Conservation (phyloP, 2,329 filamentous ascomycete species). For the Sclerotinia spermophila region DNA sequence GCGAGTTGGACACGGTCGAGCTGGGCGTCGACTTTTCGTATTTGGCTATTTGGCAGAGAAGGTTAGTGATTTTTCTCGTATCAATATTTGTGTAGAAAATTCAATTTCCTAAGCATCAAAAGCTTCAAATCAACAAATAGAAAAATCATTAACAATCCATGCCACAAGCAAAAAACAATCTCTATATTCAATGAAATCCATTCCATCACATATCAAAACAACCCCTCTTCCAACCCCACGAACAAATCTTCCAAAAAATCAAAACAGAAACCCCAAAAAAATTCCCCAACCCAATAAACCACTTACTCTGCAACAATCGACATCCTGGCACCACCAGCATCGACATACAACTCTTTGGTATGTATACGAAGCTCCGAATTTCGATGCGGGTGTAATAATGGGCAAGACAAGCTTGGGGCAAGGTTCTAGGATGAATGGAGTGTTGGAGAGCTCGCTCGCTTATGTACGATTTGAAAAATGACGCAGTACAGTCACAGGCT, state of each 20-base stretch:
- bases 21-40: slow-evolving; percentile 61
- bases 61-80: background rate
- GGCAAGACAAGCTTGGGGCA: background rate
- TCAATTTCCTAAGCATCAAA: background rate
- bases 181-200: background rate
- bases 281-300: slow-evolving; percentile 19
- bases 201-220: background rate
- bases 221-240: background rate
- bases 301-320: slow-evolving; percentile 47
- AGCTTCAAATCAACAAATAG: background rate
- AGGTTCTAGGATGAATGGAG: slow-evolving; percentile 8
- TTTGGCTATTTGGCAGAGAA: slow-evolving; percentile 40
- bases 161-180: background rate
- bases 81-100: background rate
- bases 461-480: background rate
- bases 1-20: slow-evolving; percentile 59
- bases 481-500: no score
- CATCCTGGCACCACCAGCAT: slow-evolving; percentile 37
- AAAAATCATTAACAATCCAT: background rate
- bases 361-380: background rate
- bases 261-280: background rate
- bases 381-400: background rate
- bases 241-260: background rate
- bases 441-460: slow-evolving; percentile 1
- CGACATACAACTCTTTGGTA: background rate